Base-by-base conservation (phyloP, 176 grass and related monocot genomes). In the Aechmea fasciata region DNA sequence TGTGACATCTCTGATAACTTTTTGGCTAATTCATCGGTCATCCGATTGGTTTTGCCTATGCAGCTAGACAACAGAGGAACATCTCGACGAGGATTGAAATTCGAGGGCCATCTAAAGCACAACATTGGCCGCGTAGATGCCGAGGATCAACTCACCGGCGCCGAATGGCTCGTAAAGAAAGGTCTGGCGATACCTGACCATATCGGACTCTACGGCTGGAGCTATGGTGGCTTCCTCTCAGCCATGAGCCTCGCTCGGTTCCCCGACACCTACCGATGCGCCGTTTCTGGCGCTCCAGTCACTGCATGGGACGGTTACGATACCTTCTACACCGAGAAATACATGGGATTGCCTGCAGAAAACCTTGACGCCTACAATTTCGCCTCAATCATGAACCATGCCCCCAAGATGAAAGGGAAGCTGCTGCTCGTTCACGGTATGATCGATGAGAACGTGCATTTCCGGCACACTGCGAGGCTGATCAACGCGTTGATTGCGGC, bases 371-470 rank as follows among this genome's bases (percentile, higher is more conserved):
- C 90, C 10, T 99, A 99, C 1, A 72, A 90, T 19, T 88, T 75
- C 11, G 87, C 84, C 3, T 99, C 95, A 13, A 82, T 99, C 66
- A 99, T 99, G 95, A 87, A 90, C 48, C 95, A 99, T 77, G 83
- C 80, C 13, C 86, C 83, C 48, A 99, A 80, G 28, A 72, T 99
- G 47, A 84, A 68, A 66, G 94, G 94, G 61, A 94, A 83, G 69
- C 63, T 99, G 51, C 87, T 99, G 8, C 81, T 99, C n/a, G 79
- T 99, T 69, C 95, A 99, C 6, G 95, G 95, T 18, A 99, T 99
- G 95, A 90, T 90, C 11, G 95, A 99, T 12, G 95, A 99, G 77
- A 99, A 99, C 11, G 95, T 99, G 71, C 95, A 99, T 75, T 99
- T 93, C 67, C 81, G 95, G 82, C 95, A 99, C 75, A 99, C 95